phyloP scores from a whole-genome alignment of 768 basidiomycete species.

The Leucocoprinus birnbaumii region DNA sequence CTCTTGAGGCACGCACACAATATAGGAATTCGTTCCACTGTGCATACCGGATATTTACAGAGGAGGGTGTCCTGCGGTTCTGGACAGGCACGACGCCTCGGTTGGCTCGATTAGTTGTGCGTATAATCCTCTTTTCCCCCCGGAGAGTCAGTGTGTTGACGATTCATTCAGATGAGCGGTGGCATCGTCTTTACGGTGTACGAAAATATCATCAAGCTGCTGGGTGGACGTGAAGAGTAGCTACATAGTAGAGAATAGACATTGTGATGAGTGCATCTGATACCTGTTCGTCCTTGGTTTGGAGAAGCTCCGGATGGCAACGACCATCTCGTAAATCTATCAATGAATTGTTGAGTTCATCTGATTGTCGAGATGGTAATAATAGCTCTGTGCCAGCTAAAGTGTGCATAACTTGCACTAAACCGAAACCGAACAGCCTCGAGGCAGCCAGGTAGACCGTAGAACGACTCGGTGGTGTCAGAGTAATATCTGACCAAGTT shows the following conservation, averaged over 20 bases:
- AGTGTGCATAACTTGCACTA: no score
- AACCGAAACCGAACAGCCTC: no score
- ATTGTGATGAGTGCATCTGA: no score
- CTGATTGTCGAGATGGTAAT: no score
- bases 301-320: no score
- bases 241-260: neutral
- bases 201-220: constrained; percentile 67
- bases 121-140: constrained; percentile 22
- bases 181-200: constrained; percentile 93
- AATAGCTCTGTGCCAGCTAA: no score
- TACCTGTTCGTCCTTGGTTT: no score
- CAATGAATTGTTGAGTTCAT: no score
- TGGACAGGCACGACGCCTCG: constrained; percentile 97
- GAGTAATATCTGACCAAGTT: no score
- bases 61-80: constrained; percentile 89
- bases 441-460: no score
- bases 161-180: constrained; percentile 66
- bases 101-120: constrained; percentile 77
- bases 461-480: no score
- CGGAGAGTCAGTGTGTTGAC: neutral
- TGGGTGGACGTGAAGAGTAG: constrained; percentile 9
- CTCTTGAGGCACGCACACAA: constrained; percentile 73
- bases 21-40: constrained; percentile 97
- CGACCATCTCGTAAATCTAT: no score
- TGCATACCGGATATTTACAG: constrained; percentile 89